These are phyloP conservation scores for Pseudoneurospora amorphoporcata DNA, from an alignment of 495 filamentous ascomycete genomes.

Conservation along the genomic window DNA sequence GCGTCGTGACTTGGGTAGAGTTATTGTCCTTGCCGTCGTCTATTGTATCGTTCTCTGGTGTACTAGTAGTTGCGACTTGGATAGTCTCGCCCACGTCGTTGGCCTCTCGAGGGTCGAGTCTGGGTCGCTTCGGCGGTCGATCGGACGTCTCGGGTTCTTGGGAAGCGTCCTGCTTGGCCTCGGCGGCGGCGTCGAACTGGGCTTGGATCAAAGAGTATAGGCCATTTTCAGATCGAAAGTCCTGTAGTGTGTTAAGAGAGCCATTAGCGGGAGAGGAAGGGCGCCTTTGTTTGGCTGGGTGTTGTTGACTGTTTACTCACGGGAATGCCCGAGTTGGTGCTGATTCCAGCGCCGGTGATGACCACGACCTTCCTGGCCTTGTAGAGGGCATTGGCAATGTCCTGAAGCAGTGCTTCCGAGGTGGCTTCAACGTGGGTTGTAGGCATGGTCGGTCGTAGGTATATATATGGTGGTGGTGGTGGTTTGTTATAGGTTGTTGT, in stretches of 20 bases:
- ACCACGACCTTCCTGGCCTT: conserved; percentile 55
- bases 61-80: neutral
- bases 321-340: conserved; percentile 63
- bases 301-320: conserved; percentile 29
- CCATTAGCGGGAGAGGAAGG: conserved; percentile 12
- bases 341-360: conserved; percentile 61
- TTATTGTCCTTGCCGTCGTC: neutral
- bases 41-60: neutral
- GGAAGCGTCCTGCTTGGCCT: conserved; percentile 5
- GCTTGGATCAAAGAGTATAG: conserved; percentile 60
- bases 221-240: conserved; percentile 61
- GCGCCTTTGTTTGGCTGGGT: neutral
- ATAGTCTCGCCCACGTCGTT: conserved; percentile 1
- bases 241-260: conserved; percentile 28
- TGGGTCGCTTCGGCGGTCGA: conserved; percentile 35
- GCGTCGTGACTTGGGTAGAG: neutral
- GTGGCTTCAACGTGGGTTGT: conserved; percentile 41
- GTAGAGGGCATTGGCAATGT: conserved; percentile 49
- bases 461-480: neutral
- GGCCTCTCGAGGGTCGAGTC: conserved; percentile 7
- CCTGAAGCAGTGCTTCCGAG: conserved; percentile 43
- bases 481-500: neutral
- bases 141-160: conserved; percentile 13
- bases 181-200: conserved; percentile 44
- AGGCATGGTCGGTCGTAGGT: conserved; percentile 32